Evolutionary conservation across 2,329 filamentous ascomycete genomes (phyloP), one percentile per base, ranked within the genome.

Genomic region (Alternaria brassicae): DNA sequence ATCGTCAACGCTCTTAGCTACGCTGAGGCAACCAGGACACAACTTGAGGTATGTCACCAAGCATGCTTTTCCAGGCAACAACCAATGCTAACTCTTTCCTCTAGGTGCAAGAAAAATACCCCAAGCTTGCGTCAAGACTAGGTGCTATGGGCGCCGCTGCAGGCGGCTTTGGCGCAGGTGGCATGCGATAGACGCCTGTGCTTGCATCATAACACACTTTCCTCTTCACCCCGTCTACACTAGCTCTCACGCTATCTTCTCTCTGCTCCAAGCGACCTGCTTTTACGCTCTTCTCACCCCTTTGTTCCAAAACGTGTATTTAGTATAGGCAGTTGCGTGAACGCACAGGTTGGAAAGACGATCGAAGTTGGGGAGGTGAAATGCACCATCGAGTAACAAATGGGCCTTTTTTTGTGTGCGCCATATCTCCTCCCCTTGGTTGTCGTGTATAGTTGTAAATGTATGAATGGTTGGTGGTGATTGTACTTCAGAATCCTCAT

Each of bases 1-100:
- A 93, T 98, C 64, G 88, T 98, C 68, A 98, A 98, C 74, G 95
- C 95, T 6, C 85, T 99, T 17, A 97, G 92, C 19, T 99, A 99
- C 76, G 95, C 95, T 28, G 95, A 99, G 81, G 95, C 95, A 19
- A 98, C 95, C 37, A 87, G 95, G 73, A 98, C 95, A 64, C 95
- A 99, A 80, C 87, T 99, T 63, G 91, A 97, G 81, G 72, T 77
- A 67, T 49, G 73, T 64, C 17, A 30, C 27, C 15, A 6, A 1
- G 15, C 13, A 36, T 7, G 13, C 30, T 13, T 17, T 17, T 27
- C 6, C 12, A 15, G 5, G 4, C 36, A 12, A n/a, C 2, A 15
- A 36, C 17, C 2, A 32, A 15, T n/a, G 4, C 12, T 47, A 37
- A 40, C 42, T 32, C n/a, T 15, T 34, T 19, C 47, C 1, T 19